Conservation (phyloP, 169 alveolate genomes). For the Eimeria necatrix region DNA sequence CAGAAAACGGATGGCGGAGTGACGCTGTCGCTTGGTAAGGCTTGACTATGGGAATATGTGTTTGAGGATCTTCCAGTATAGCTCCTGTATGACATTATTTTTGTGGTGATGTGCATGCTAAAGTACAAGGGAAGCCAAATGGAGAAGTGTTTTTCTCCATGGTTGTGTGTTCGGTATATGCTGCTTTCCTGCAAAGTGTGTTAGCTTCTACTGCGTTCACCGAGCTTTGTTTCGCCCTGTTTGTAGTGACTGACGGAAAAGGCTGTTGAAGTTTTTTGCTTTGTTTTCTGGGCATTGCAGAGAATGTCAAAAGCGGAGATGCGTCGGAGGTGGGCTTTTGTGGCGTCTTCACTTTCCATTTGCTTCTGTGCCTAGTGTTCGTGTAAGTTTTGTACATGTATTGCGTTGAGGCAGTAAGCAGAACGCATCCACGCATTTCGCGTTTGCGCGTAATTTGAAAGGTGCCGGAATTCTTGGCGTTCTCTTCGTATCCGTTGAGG, state of each 20-base stretch:
- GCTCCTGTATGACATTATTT: not conserved
- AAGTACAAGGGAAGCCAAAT: no score
- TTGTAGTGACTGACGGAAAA: not conserved
- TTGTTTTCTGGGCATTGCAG: not conserved
- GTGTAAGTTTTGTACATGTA: not conserved
- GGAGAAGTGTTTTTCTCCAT: no score
- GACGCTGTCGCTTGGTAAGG: constrained; percentile 80
- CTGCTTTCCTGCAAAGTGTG: no score
- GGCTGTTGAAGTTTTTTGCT: not conserved
- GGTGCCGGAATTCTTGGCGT: no score
- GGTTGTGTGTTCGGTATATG: no score
- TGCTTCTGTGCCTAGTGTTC: not conserved
- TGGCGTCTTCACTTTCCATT: not conserved
- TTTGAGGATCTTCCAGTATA: not conserved
- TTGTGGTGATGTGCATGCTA: not conserved
- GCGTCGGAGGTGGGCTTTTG: constrained; percentile 36
- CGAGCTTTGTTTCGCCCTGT: no score
- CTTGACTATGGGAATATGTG: constrained; percentile 14
- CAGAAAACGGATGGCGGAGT: constrained; percentile 93
- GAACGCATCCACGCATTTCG: no score
- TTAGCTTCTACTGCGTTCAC: no score
- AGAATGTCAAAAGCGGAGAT: constrained; percentile 79
- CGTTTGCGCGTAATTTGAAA: no score
- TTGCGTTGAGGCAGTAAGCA: no score
- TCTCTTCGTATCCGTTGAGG: no score